These are phyloP conservation scores for Candida sanyiensis DNA, from an alignment of 805 yeast species.

Conservation along the genomic window DNA sequence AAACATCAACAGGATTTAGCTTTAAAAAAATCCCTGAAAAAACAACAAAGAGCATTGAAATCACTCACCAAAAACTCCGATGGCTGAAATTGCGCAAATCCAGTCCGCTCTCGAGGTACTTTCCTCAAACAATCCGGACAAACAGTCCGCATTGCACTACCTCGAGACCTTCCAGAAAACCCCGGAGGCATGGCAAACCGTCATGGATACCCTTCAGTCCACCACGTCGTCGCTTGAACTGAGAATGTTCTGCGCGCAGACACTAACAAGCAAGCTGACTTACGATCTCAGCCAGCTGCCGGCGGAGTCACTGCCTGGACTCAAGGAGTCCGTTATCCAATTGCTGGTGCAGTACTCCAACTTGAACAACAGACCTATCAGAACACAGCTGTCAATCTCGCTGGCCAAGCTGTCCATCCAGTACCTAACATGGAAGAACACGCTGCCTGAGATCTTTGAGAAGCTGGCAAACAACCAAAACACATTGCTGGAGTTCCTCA, in stretches of 20 bases:
- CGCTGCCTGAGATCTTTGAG: constrained; percentile 60
- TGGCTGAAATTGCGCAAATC: constrained; percentile 12
- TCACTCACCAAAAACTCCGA: not conserved
- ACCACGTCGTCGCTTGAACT: constrained; percentile 40
- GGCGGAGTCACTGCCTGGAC: constrained; percentile 43
- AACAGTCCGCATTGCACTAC: constrained; percentile 44
- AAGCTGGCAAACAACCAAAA: constrained; percentile 32
- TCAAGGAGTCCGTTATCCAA: constrained; percentile 62
- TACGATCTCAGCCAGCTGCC: constrained; percentile 83
- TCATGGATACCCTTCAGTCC: constrained; percentile 47
- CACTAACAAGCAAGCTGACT: constrained; percentile 74
- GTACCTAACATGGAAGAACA: constrained; percentile 62
- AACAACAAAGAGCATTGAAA: not conserved
- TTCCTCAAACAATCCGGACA: constrained; percentile 26
- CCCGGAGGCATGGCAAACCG: constrained; percentile 70
- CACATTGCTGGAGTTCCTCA: constrained; percentile 69
- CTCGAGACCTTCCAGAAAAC: constrained; percentile 83
- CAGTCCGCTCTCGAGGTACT: constrained; percentile 23
- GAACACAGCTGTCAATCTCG: constrained; percentile 78
- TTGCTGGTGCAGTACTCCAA: constrained; percentile 45
- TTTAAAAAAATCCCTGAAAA: not conserved
- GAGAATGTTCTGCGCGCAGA: constrained; percentile 85
- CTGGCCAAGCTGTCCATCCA: constrained; percentile 81
- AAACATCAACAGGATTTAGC: not conserved
- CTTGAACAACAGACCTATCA: constrained; percentile 47